Evolutionary conservation across 768 basidiomycete genomes (phyloP), one percentile per base, ranked within the genome.

Genomic region (Russula sp.): DNA sequence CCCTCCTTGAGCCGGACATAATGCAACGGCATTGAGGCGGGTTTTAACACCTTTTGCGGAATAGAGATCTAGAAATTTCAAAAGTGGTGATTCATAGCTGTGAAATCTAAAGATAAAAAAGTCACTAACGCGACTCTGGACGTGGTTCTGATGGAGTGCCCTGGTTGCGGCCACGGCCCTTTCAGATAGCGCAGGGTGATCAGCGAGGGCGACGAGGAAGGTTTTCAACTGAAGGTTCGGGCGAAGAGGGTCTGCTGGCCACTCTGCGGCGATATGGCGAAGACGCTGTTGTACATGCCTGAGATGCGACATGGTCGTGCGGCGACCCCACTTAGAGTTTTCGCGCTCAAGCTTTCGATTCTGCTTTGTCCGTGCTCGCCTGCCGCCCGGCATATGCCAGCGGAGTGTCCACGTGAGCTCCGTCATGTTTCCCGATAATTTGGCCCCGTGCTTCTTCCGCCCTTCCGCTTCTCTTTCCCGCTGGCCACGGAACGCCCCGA

Each of bases 1-100:
- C 83, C 90, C 67, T 88, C 87, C 1, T 83, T 77, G 9, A 93
- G 79, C 29, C 86, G 82, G 47, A 83, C 78, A 67, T 93, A 93
- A 73, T 93, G 83, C 55, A 77, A 73, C 32, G 89, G 88, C 72
- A 81, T 81, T 6, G 89, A 89, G 11, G 83, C 81, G 5, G 90
- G 90, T 51, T 79, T 77, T 56, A 89, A 70, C 43, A 79, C 86
- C 69, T 79, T 84, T 46, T 80, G 75, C 29, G 87, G 83, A 36
- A 88, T 75, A 5, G 81, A 79, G 73, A 87, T 87, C 90, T 93
- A 38, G 59, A 66, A 41, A 59, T 53, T 48, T 48, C 49, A 39
- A 43, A 35, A 5, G n/a, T 16, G 34, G 34, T 47, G 35, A 20
- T 41, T 38, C 20, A 43, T 25, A 11, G 29, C 14, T 10, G 52